phyloP scores from a whole-genome alignment of 2,329 filamentous ascomycete genomes.

The Penicillium hordei region DNA sequence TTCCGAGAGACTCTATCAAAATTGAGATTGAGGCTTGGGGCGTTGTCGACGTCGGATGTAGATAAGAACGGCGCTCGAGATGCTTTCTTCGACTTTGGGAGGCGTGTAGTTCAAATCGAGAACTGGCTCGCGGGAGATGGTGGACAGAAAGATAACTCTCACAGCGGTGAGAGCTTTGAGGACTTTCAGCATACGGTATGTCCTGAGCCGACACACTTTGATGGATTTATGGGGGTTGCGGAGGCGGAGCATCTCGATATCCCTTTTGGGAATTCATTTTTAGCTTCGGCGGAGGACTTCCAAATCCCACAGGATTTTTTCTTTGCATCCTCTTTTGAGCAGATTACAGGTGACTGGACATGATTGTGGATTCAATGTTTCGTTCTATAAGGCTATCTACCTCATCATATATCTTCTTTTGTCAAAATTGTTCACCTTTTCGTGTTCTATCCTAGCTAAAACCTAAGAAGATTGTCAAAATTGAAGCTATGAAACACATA shows the following conservation, averaged over 20 bases:
- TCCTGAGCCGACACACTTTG: background rate
- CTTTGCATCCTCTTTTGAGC: background rate
- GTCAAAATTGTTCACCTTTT: background rate
- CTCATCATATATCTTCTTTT: background rate
- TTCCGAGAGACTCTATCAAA: background rate
- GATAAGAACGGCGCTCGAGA: background rate
- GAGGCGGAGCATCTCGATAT: background rate
- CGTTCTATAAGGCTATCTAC: too few species aligned
- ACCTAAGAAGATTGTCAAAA: background rate
- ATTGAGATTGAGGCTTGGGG: background rate
- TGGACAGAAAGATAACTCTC: background rate
- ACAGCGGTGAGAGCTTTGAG: background rate
- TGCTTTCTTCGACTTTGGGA: background rate
- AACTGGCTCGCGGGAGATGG: background rate
- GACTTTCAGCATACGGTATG: background rate
- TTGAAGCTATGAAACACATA: background rate
- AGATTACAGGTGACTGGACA: background rate
- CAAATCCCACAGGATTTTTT: background rate
- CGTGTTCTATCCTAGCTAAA: background rate
- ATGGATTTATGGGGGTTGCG: background rate
- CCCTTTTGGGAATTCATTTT: background rate
- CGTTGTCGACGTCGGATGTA: background rate
- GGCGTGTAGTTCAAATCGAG: background rate
- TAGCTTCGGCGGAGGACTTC: background rate
- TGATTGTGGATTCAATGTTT: background rate